Conservation (phyloP, 2,329 filamentous ascomycete genomes). For the Xylariomycetidae sp. region DNA sequence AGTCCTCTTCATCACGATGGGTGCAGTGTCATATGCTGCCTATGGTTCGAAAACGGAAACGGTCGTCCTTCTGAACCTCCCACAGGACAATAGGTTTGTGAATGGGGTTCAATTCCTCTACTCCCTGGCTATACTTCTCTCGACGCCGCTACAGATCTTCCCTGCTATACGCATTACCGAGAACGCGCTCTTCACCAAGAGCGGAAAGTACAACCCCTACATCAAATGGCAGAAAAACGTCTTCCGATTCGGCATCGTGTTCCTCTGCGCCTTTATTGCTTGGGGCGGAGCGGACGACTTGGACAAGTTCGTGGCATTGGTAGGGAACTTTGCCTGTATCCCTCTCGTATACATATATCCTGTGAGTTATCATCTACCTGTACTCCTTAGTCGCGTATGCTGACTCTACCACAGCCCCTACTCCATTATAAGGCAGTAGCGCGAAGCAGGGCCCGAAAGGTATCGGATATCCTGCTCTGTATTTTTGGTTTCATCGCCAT, state of each 20-base stretch:
- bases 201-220: slow-evolving; percentile 94
- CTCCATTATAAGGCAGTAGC: slow-evolving; percentile 83
- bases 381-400: too few relatives aligned
- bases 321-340: slow-evolving; percentile 97
- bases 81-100: slow-evolving; percentile 91
- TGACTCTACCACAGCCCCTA: slow-evolving; percentile 61
- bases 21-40: slow-evolving; percentile 89
- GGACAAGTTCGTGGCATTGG: slow-evolving; percentile 94
- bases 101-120: slow-evolving; percentile 96
- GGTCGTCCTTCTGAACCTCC: slow-evolving; percentile 91
- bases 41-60: slow-evolving; percentile 95
- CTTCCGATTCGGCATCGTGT: slow-evolving; percentile 90
- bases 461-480: slow-evolving; percentile 70
- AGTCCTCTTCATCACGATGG: slow-evolving; percentile 83
- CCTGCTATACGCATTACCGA: slow-evolving; percentile 95
- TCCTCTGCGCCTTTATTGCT: slow-evolving; percentile 78
- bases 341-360: slow-evolving; percentile 97
- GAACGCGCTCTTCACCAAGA: slow-evolving; percentile 88
- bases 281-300: slow-evolving; percentile 91
- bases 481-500: slow-evolving; percentile 83
- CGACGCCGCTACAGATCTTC: slow-evolving; percentile 94
- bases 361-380: slow-evolving; percentile 52
- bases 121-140: slow-evolving; percentile 93
- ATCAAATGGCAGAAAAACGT: slow-evolving; percentile 99
- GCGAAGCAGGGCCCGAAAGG: slow-evolving; percentile 59